phyloP scores from a whole-genome alignment of 768 basidiomycete genomes.

The Leccinum aurantiacum region DNA sequence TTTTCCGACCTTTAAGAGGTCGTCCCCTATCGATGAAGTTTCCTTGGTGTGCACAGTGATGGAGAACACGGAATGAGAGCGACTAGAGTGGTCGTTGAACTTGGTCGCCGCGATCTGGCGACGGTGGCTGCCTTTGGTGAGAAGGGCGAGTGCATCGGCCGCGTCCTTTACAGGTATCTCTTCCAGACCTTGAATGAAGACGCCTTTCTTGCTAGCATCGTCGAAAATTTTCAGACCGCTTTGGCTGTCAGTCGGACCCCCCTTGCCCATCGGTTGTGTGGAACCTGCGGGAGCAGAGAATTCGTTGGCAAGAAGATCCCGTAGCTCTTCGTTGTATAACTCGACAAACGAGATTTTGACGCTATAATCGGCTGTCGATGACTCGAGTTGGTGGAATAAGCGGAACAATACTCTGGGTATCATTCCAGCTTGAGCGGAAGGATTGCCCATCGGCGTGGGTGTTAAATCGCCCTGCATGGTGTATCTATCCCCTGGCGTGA shows the following conservation, averaged over 20 bases:
- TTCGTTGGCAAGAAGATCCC: conserved; percentile 87
- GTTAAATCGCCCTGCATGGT: conserved; percentile 97
- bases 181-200: conserved; percentile 93
- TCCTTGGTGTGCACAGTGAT: conserved; percentile 93
- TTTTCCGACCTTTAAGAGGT: conserved; percentile 90
- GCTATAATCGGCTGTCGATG: conserved; percentile 74
- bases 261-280: conserved; percentile 77
- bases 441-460: conserved; percentile 82
- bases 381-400: conserved; percentile 86
- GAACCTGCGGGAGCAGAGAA: conserved; percentile 64
- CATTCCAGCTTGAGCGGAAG: conserved; percentile 89
- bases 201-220: conserved; percentile 82
- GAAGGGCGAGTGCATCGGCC: conserved; percentile 75
- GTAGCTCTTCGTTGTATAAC: conserved; percentile 96
- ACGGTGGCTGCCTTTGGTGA: conserved; percentile 87
- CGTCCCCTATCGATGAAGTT: conserved; percentile 72
- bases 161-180: conserved; percentile 83
- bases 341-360: conserved; percentile 95
- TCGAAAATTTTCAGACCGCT: conserved; percentile 88
- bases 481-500: conserved; percentile 50
- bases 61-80: conserved; percentile 98
- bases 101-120: conserved; percentile 94
- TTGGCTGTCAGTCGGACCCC: conserved; percentile 48
- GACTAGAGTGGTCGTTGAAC: conserved; percentile 96
- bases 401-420: conserved; percentile 92